Base-by-base conservation (phyloP, 2,329 filamentous ascomycete genomes). In the Cladosporium oxysporum region DNA sequence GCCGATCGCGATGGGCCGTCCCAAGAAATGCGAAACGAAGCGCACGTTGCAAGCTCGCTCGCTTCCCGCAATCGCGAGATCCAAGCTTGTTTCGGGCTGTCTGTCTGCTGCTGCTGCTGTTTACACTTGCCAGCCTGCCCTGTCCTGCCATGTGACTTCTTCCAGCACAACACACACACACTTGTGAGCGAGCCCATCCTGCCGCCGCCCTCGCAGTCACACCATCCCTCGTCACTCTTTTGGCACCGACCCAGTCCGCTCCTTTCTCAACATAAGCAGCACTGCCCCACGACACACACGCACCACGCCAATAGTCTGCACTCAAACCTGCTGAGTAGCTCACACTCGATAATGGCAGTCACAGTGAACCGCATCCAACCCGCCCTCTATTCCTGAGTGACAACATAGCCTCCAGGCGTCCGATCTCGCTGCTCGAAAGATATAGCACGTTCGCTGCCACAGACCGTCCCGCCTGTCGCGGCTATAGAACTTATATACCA, bases 71-170 rank as follows among this genome's bases (percentile, higher is more conserved):
- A 23, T 35, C 26, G 57, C 57, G 57, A 59, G 57, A 55, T 55
- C n/a, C 31, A 35, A 31, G 31, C 26, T 28, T 49, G 37, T 60
- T 49, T 60, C 58, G 41, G 21, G 29, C 29, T 31, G n/a, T 3
- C 35, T 37, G 12, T 11, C 37, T 44, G 37, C 33, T 26, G 23
- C 33, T 35, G 55, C 57, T 44, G 57, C 41, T 49, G 58, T 49
- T 60, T 49, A 49, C 58, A 49, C 58, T n/a, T 52, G 47, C 59
- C 44, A 41, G 47, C 59, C 44, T 37, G 47, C 59, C 59, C 52
- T 62, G 59, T 53, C 33, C 33, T 52, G 47, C 59, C 59, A 62
- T 62, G 59, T 62, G 59, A 62, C 59, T 49, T 50, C 29, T 31
- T 21, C 59, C 44, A 29, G n/a, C 41, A 41, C 58, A 29, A 29